phyloP scores from a whole-genome alignment of 257 asterid genomes.

The Solanum clarkiae region DNA sequence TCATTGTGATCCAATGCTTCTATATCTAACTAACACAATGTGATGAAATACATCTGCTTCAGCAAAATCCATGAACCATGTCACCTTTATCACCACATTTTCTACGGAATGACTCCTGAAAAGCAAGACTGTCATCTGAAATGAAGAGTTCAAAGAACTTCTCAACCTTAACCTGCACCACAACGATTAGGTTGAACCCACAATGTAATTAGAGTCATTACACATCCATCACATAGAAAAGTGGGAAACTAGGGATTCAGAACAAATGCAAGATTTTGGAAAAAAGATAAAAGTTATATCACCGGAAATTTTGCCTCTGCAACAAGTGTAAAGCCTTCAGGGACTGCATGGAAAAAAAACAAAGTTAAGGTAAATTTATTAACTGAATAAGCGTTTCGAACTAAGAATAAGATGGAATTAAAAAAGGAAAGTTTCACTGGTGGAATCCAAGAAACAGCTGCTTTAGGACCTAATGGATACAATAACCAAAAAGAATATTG shows the following conservation, averaged over 20 bases:
- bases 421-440: neutral
- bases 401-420: neutral
- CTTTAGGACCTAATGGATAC: neutral
- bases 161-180: constrained; percentile 52
- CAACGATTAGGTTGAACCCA: neutral
- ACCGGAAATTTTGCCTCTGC: constrained; percentile 88
- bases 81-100: constrained; percentile 98
- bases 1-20: neutral
- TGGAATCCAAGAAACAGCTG: neutral
- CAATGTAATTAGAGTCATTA: neutral
- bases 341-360: constrained; percentile 46
- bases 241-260: neutral
- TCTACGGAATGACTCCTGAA: constrained; percentile 60
- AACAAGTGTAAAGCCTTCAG: constrained; percentile 59
- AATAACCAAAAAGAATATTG: neutral
- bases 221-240: neutral
- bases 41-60: neutral
- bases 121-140: constrained; percentile 52
- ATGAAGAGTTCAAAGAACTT: constrained; percentile 69
- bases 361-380: constrained; percentile 1
- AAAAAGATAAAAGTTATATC: constrained; percentile 3
- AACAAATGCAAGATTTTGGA: neutral
- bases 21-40: neutral
- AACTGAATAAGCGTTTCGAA: neutral
- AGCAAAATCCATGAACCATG: constrained; percentile 12